phyloP scores from a whole-genome alignment of 2,329 filamentous ascomycete species.

The Fusarium pseudograminearum region DNA sequence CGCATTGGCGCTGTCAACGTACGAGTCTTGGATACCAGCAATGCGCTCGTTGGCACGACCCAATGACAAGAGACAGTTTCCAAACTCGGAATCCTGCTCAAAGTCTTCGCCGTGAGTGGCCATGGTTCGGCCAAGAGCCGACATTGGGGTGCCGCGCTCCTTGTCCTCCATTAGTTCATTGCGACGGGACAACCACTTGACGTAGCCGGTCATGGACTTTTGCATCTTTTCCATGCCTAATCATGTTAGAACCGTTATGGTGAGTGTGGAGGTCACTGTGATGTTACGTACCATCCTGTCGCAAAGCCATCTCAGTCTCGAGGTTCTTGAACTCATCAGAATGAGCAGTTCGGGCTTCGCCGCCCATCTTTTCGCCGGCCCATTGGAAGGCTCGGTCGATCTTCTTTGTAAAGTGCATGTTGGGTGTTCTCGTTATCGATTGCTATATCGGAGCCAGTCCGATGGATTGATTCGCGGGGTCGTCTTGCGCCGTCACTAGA shows the following conservation, averaged over 20 bases:
- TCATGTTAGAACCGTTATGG: conserved; percentile 16
- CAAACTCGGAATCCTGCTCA: conserved; percentile 89
- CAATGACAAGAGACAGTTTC: conserved; percentile 82
- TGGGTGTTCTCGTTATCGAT: conserved; percentile 33
- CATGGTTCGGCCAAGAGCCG: conserved; percentile 86
- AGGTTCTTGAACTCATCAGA: conserved; percentile 92
- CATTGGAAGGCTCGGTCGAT: conserved; percentile 97
- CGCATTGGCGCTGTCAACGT: conserved; percentile 79
- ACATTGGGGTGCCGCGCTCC: conserved; percentile 85
- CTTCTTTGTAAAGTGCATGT: conserved; percentile 79
- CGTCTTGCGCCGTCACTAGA: conserved; percentile 28
- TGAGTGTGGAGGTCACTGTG: neutral
- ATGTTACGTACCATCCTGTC: conserved; percentile 79
- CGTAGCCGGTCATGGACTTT: conserved; percentile 83
- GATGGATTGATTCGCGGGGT: conserved; percentile 26
- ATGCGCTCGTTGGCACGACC: conserved; percentile 90
- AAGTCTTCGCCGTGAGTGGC: conserved; percentile 92
- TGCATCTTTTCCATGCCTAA: conserved; percentile 92
- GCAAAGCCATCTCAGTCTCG: conserved; percentile 89
- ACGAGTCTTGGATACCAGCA: conserved; percentile 85
- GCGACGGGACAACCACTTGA: conserved; percentile 88
- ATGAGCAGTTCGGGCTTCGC: conserved; percentile 85
- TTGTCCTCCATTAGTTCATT: conserved; percentile 84
- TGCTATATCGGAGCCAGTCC: conserved; percentile 46
- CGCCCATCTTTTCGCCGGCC: conserved; percentile 96